Evolutionary conservation across 73 alveolate genomes (phyloP).

Genomic region (Paramecium primaurelia): DNA sequence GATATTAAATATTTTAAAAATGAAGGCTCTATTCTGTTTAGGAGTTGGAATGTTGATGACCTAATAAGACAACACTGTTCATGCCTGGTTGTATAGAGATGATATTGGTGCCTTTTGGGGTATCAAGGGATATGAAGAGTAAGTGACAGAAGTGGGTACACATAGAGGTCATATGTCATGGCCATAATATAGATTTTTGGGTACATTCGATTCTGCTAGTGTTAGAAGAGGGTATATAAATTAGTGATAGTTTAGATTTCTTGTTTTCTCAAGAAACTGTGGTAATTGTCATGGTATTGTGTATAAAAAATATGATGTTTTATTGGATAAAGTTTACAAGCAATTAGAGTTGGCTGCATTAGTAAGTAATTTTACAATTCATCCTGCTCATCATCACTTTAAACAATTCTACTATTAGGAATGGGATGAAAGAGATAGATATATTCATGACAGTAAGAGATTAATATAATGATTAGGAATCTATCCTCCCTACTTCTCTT

Average conservation of each 20-base stretch:
- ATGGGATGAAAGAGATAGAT: constrained; percentile 93
- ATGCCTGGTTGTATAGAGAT: constrained; percentile 88
- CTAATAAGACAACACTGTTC: constrained; percentile 6
- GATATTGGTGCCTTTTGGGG: constrained; percentile 95
- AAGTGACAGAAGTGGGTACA: constrained; percentile 87
- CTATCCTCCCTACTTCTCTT: constrained; percentile 92
- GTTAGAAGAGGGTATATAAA: constrained; percentile 83
- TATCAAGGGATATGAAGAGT: constrained; percentile 95
- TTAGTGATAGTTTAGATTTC: constrained; percentile 51
- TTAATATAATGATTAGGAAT: constrained; percentile 24
- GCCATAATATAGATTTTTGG: constrained; percentile 88
- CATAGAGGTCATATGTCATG: constrained; percentile 89
- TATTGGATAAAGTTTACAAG: constrained; percentile 87
- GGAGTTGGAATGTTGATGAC: constrained; percentile 33
- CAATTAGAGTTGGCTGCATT: constrained; percentile 85
- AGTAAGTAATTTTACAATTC: constrained; percentile 79
- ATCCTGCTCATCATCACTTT: constrained; percentile 90
- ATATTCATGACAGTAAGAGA: constrained; percentile 78
- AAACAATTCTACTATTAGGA: constrained; percentile 90
- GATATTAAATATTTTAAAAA: constrained; percentile 9
- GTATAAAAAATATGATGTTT: constrained; percentile 86
- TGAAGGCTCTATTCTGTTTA: constrained; percentile 46
- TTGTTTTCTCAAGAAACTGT: constrained; percentile 88
- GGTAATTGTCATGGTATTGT: constrained; percentile 93
- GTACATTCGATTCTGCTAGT: constrained; percentile 86